Conservation (phyloP, 2,329 filamentous ascomycete genomes). For the Colletotrichum siamense region DNA sequence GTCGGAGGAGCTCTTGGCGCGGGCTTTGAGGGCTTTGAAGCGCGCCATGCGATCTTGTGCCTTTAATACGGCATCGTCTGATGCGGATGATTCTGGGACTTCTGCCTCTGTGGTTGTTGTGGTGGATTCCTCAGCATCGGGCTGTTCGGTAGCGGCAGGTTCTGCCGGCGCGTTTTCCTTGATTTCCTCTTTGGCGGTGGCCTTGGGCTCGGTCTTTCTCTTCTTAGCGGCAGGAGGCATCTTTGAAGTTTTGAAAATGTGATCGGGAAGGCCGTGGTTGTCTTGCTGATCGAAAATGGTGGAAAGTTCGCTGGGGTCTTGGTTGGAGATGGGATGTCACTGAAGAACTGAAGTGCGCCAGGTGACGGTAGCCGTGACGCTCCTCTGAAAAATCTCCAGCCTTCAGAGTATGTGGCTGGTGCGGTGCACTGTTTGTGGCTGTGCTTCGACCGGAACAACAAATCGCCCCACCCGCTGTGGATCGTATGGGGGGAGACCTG, state of each 20-base stretch:
- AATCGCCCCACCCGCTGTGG: background rate
- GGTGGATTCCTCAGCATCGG: conserved; percentile 17
- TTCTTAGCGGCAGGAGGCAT: conserved; percentile 52
- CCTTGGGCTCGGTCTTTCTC: conserved; percentile 42
- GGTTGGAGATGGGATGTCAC: background rate
- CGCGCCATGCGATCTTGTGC: conserved; percentile 75
- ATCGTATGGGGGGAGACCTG: background rate
- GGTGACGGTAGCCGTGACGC: background rate
- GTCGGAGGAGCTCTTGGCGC: conserved; percentile 74
- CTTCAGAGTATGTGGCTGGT: background rate
- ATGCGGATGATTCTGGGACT: conserved; percentile 14
- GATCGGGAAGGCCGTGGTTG: background rate
- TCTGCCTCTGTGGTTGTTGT: conserved; percentile 26
- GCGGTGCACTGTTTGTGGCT: background rate
- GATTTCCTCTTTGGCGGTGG: conserved; percentile 23
- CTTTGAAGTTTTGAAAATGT: background rate
- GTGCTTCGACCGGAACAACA: background rate
- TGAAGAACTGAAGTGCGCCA: background rate
- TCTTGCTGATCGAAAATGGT: background rate
- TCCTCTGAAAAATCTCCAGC: background rate
- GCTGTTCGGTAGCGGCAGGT: conserved; percentile 22
- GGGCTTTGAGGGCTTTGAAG: conserved; percentile 87
- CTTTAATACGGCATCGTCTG: conserved; percentile 42
- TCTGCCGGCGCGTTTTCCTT: background rate
- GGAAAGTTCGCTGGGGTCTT: background rate